A percentile compares a stretch with the other conserved stretches of the same genome.
Conservation (phyloP, 108 stramenopile genomes). For the Fragilariopsis cylindrus region DNA sequence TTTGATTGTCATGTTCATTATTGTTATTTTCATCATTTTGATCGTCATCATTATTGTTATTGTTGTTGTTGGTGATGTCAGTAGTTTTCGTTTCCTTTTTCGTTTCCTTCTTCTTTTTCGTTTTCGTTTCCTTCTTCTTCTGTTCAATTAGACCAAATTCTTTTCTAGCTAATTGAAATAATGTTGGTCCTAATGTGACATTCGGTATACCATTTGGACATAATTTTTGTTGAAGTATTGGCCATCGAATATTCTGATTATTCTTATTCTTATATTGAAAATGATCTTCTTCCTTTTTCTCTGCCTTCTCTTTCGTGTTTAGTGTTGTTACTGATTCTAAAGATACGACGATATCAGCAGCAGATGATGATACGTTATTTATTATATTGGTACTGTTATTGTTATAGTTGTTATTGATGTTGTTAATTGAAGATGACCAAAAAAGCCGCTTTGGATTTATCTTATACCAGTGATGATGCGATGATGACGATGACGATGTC, state of each 20-base stretch:
- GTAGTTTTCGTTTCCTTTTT: too few species aligned
- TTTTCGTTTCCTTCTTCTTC: too few species aligned
- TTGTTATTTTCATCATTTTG: background rate
- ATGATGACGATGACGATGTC: too few species aligned
- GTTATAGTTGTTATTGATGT: too few species aligned
- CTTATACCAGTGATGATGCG: too few species aligned
- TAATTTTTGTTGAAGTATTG: background rate
- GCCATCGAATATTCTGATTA: background rate
- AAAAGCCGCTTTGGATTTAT: too few species aligned
- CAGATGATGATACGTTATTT: too few species aligned
- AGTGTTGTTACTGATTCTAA: background rate
- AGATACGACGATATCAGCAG: too few species aligned
- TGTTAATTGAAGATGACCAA: too few species aligned
- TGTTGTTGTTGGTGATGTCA: background rate
- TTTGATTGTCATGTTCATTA: too few species aligned
- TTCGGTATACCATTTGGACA: slow-evolving; percentile 23
- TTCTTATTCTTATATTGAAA: background rate
- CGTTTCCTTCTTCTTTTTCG: too few species aligned
- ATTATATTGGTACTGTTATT: too few species aligned
- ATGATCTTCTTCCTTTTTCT: background rate
- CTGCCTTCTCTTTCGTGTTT: background rate
- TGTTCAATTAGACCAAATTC: background rate
- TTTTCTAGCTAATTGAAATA: slow-evolving; percentile 20
- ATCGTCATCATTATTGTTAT: background rate
- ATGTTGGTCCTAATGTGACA: slow-evolving; percentile 5